These are phyloP conservation scores for Yamadazyma endophytica DNA, from an alignment of 805 yeast genomes.

Conservation along the genomic window DNA sequence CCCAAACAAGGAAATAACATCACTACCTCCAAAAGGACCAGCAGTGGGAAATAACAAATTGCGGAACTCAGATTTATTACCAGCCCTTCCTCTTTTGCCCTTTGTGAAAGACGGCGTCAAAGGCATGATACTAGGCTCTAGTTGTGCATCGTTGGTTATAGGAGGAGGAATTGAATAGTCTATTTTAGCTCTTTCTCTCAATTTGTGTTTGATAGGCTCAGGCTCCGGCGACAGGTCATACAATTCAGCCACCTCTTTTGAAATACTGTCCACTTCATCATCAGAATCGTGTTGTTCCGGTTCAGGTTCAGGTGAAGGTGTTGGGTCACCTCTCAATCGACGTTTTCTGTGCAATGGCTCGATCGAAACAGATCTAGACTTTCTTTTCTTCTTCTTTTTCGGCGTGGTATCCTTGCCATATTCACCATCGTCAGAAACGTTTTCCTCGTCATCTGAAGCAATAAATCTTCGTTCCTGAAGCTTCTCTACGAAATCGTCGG, in stretches of 20 bases:
- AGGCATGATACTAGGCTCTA: conserved; percentile 13
- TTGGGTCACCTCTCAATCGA: conserved; percentile 8
- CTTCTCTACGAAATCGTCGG: conserved; percentile 25
- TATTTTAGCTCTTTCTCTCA: conserved; percentile 54
- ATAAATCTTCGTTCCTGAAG: conserved; percentile 31
- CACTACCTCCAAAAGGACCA: conserved; percentile 98
- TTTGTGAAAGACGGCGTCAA: conserved; percentile 18
- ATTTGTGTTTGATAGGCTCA: conserved; percentile 39
- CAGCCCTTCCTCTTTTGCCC: conserved; percentile 37
- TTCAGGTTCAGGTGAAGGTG: conserved; percentile 3
- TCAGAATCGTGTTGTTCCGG: conserved; percentile 8
- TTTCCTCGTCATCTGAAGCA: conserved; percentile 34
- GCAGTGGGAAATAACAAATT: conserved; percentile 86
- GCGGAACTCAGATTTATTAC: conserved; percentile 42
- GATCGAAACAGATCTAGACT: conserved; percentile 19
- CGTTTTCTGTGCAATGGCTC: conserved; percentile 14
- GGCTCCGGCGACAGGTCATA: conserved; percentile 52
- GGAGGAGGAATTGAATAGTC: conserved; percentile 87
- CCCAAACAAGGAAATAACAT: conserved; percentile 80
- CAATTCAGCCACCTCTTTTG: conserved; percentile 64
- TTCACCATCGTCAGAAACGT: conserved; percentile 16
- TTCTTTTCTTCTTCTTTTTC: conserved; percentile 12
- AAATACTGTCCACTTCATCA: conserved; percentile 38
- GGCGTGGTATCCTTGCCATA: conserved; percentile 12
- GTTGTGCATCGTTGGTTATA: conserved; percentile 38